Evolutionary conservation across 2,329 filamentous ascomycete genomes (phyloP).

Genomic region (Calonectria fujianensis): DNA sequence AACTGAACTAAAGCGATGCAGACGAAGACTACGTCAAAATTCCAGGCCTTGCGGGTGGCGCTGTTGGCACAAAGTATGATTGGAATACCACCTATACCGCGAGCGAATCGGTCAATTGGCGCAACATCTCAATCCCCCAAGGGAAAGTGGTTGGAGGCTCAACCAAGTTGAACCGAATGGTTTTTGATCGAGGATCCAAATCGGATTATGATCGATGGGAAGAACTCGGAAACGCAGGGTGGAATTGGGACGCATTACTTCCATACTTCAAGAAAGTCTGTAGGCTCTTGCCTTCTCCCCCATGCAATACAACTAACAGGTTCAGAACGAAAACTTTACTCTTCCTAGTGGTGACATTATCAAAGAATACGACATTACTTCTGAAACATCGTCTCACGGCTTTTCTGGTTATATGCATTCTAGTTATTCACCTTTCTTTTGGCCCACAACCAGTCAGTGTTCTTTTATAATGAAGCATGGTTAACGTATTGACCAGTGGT

Average conservation of each 20-base stretch:
- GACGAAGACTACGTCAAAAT: constrained; percentile 50
- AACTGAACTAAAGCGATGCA: constrained; percentile 34
- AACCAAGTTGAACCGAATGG: constrained; percentile 63
- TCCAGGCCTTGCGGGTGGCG: constrained; percentile 49
- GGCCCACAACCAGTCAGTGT: constrained; percentile 50
- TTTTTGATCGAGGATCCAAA: constrained; percentile 61
- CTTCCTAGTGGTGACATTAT: constrained; percentile 38
- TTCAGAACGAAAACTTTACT: constrained; percentile 47
- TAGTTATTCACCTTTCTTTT: constrained; percentile 50
- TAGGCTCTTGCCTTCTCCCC: rapidly evolving
- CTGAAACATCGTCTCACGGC: constrained; percentile 43
- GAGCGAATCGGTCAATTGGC: constrained; percentile 40
- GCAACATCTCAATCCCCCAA: constrained; percentile 44
- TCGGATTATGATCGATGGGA: constrained; percentile 68
- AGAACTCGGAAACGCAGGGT: constrained; percentile 66
- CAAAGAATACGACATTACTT: constrained; percentile 45
- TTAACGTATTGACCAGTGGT: neutral
- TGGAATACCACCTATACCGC: constrained; percentile 48
- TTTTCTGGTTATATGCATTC: constrained; percentile 44
- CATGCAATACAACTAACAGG: neutral
- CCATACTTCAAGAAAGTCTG: constrained; percentile 67
- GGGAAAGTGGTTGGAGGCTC: constrained; percentile 64
- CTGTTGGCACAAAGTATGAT: constrained; percentile 52
- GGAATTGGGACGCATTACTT: constrained; percentile 61
- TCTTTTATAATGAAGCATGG: neutral